Base-by-base conservation (phyloP, 1,284 basidiomycete genomes). In the Cutaneotrichosporon arboriforme region DNA sequence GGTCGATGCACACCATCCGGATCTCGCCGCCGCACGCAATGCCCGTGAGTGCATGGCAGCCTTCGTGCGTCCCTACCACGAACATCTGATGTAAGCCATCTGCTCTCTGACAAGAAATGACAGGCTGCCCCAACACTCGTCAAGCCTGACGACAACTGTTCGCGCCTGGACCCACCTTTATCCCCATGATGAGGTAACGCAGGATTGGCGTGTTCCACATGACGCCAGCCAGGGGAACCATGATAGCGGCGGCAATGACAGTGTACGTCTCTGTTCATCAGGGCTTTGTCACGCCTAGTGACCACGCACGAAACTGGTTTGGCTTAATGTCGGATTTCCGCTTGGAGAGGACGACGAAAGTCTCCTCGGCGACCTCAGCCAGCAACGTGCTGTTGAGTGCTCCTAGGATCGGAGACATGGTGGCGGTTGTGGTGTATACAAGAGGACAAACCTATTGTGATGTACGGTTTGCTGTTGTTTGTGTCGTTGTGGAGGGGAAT, bases 1-100 rank as follows among this genome's bases (percentile, higher is more conserved):
- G 75, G 50, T 76, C 74, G 44, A 74, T 72, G 54, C 69, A 70
- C 51, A 76, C 62, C 26, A 60, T 66, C 43, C 68, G 65, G 17
- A 75, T 61, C 49, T 70, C 61, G 4, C 75, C 75, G 5, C 74
- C 74, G 50, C 70, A 72, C 8, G 69, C 37, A 4, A 74, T 47
- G 10, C 75, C 75, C 1, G 67, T 57, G 7, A 62, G 21, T 17
- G 75, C 64, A 49, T 76, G 75, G 39, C 56, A 72, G 18, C 71
- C 48, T 57, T 76, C 75, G 49, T 76, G 75, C 0, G 60, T 62
- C 8, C 67, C 73, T 1, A 74, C 69, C 0, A 69, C 67, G 50
- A 75, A 67, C 13, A 76, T 61, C 73, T 76, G 59, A 3, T 4
- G 53, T 46, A 10, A 37, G 46, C 20, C n/a, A n/a, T n/a, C n/a